Evolutionary conservation across 2,329 filamentous ascomycete genomes (phyloP).

Genomic region (Aspergillus versicolor): DNA sequence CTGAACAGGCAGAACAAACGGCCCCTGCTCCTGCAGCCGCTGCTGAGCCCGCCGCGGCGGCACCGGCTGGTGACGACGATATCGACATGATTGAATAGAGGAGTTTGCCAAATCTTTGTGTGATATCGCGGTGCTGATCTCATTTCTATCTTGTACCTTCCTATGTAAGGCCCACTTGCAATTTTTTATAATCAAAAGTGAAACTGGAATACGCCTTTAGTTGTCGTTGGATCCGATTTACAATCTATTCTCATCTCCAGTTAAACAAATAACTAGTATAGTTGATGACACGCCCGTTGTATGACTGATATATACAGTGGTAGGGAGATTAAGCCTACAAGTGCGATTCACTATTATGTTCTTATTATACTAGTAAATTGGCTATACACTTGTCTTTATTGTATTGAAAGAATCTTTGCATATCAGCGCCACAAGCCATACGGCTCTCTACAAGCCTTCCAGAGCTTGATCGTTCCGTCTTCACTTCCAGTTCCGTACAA

Average conservation of each 20-base stretch:
- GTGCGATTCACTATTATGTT: background rate
- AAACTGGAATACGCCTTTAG: background rate
- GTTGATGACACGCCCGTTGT: too few relatives aligned
- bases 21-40: constrained; percentile 31
- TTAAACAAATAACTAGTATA: background rate
- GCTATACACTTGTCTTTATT: background rate
- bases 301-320: too few relatives aligned
- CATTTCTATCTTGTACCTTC: background rate
- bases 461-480: constrained; percentile 94
- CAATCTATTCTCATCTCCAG: background rate
- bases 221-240: background rate
- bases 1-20: constrained; percentile 31
- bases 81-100: constrained; percentile 65
- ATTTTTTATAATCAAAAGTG: background rate
- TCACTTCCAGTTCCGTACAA: constrained; percentile 95
- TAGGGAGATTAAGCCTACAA: background rate
- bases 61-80: constrained; percentile 52
- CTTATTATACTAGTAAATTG: background rate
- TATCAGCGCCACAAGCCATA: constrained; percentile 64
- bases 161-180: background rate
- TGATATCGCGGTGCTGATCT: background rate
- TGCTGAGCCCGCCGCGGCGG: constrained; percentile 26
- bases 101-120: background rate
- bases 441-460: constrained; percentile 65
- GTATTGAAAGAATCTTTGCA: background rate